Evolutionary conservation across 2,329 filamentous ascomycete species (phyloP), one percentile per base, ranked within the genome.

Genomic region (Cytospora mali): DNA sequence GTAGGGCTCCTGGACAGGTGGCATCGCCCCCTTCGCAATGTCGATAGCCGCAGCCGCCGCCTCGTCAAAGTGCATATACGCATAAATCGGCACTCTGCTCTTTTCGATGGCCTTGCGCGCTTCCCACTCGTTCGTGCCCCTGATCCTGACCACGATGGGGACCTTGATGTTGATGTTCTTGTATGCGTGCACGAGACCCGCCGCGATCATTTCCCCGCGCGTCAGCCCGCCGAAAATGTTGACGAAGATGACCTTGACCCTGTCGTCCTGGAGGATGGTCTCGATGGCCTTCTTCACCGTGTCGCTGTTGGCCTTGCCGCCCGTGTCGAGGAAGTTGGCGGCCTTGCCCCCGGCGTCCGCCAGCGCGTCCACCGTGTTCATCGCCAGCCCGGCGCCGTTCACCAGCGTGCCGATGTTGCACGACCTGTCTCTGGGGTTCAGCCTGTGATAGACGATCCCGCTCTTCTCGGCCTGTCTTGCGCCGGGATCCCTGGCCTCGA

Each of bases 311-410:
- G 93, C 93, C 74, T 96, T 95, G 39, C 93, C 93, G 29, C 93
- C 93, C 0, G 91, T 96, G 73, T 97, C 93, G 60, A 97, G 81
- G 73, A 97, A 96, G 70, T 97, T 97, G 13, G 91, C 86, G 27
- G 88, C 88, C 35, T 80, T 76, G 2, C 91, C 91, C 6, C 88
- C 88, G 60, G 86, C 84, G 14, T 86, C 77, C 2, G 84, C 80
- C 1, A 97, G 84, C 0, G 90, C 89, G 73, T 97, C 93, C 64
- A 93, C 87, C 0, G 92, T 96, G 73, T 95, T 95, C 90, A 97
- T 95, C 0, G 92, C 92, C 1, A 97, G 83, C 0, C 93, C 93
- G 0, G 93, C 93, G 50, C 93, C 92, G 71, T 97, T 97, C 67
- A 96, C 92, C 66, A 96, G 80, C 0, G 90, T 96, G 42, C 92